phyloP scores from a whole-genome alignment of 257 asterid species.

The Scutellaria baicalensis region DNA sequence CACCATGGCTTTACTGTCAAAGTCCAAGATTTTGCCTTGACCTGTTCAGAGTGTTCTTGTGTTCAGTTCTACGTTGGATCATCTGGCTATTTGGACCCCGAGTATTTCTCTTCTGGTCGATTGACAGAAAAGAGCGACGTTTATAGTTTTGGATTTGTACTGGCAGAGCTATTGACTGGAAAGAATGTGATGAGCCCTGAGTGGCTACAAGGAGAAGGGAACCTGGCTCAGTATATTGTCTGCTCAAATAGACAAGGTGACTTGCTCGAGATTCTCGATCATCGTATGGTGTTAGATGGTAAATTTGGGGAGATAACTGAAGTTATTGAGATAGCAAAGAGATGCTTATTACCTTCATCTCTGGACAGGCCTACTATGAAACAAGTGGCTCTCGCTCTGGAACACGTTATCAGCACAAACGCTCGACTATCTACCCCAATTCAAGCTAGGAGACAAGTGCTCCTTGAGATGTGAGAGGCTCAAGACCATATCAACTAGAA shows the following conservation, averaged over 20 bases:
- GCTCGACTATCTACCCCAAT: neutral
- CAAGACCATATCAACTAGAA: too few species aligned
- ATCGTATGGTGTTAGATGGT: neutral
- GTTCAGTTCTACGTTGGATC: neutral
- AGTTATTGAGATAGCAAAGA: slow-evolving; percentile 11
- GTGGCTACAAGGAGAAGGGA: slow-evolving; percentile 4
- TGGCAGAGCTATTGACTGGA: slow-evolving; percentile 22
- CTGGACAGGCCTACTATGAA: slow-evolving; percentile 23
- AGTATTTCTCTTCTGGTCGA: neutral
- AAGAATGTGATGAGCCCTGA: neutral
- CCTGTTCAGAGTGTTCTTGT: neutral
- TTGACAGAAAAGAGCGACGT: slow-evolving; percentile 17
- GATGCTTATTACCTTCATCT: neutral
- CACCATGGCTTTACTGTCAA: slow-evolving; percentile 5
- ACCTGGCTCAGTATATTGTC: neutral
- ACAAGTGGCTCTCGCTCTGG: slow-evolving; percentile 9
- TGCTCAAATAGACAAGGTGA: neutral
- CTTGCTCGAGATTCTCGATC: slow-evolving; percentile 6
- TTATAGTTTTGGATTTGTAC: slow-evolving; percentile 20
- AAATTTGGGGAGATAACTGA: neutral
- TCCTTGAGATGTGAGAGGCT: too few species aligned
- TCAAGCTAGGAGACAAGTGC: neutral
- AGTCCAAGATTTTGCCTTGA: neutral
- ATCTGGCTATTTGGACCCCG: slow-evolving; percentile 8
- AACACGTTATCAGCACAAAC: neutral